phyloP scores from a whole-genome alignment of 2,329 filamentous ascomycete species.

The Cordyceps cateniannulata region DNA sequence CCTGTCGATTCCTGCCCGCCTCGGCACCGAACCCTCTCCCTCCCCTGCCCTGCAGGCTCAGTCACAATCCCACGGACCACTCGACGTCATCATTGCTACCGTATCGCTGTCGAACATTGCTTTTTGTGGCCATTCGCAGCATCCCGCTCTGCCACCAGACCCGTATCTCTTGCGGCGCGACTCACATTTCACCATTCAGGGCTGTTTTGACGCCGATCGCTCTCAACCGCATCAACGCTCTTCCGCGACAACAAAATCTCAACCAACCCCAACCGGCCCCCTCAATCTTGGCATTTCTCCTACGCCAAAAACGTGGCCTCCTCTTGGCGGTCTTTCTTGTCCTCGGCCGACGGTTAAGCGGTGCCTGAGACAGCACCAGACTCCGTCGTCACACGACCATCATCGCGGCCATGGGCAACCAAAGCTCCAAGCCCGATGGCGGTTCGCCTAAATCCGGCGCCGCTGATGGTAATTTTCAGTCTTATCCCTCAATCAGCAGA shows the following conservation, averaged over 20 bases:
- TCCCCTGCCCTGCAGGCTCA: slow-evolving; percentile 7
- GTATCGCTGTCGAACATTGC: slow-evolving; percentile 2
- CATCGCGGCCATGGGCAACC: slow-evolving; percentile 60
- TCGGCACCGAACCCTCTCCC: slow-evolving; percentile 7
- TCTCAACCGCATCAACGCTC: not conserved
- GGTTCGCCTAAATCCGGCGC: slow-evolving; percentile 39
- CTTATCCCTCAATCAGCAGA: slow-evolving; percentile 85
- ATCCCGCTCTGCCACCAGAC: slow-evolving; percentile 4
- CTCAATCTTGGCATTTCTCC: slow-evolving; percentile 5
- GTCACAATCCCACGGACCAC: slow-evolving; percentile 3
- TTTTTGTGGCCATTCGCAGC: not conserved
- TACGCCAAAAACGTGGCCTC: slow-evolving; percentile 12
- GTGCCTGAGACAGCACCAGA: slow-evolving; percentile 23
- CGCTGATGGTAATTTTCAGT: slow-evolving; percentile 53
- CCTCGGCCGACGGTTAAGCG: slow-evolving; percentile 20
- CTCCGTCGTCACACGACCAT: not conserved
- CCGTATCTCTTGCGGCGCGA: not conserved
- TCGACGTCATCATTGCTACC: slow-evolving; percentile 12
- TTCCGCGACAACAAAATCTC: not conserved
- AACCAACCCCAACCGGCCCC: not conserved
- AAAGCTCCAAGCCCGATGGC: slow-evolving; percentile 57
- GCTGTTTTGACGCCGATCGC: not conserved
- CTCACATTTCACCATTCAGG: slow-evolving; percentile 3
- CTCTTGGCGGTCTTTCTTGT: slow-evolving; percentile 11
- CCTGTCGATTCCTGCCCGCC: slow-evolving; percentile 9